phyloP scores from a whole-genome alignment of 2,329 filamentous ascomycete species.

The Scopulariopsis brevicaulis region DNA sequence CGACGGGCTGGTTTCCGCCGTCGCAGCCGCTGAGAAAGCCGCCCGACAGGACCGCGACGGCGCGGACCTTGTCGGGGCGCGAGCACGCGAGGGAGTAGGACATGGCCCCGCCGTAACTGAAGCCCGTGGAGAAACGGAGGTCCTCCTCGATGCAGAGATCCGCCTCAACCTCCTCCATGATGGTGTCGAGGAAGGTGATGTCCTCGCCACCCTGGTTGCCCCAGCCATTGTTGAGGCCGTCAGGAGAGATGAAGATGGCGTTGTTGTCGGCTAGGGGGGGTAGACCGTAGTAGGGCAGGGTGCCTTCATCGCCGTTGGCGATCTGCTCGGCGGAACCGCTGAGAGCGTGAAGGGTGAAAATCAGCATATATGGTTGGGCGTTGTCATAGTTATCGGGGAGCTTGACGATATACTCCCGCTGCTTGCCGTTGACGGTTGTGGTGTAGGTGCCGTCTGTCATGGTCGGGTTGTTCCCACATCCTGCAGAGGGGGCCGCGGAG shows the following conservation, averaged over 20 bases:
- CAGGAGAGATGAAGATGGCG: conserved; percentile 27
- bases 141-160: conserved; percentile 28
- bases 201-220: conserved; percentile 27
- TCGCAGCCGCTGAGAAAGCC: conserved; percentile 18
- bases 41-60: conserved; percentile 19
- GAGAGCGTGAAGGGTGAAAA: conserved; percentile 28
- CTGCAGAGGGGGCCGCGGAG: conserved; percentile 9
- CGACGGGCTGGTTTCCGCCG: conserved; percentile 19
- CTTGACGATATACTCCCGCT: conserved; percentile 22
- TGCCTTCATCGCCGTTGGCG: conserved; percentile 13
- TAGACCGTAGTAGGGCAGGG: conserved; percentile 23
- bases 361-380: conserved; percentile 23
- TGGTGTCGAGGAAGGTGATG: conserved; percentile 23
- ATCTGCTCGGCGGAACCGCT: conserved; percentile 23
- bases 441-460: conserved; percentile 17
- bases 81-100: conserved; percentile 26
- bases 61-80: conserved; percentile 20
- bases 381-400: conserved; percentile 26
- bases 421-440: conserved; percentile 23
- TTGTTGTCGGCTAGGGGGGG: conserved; percentile 17
- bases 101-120: conserved; percentile 30
- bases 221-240: conserved; percentile 27
- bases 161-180: conserved; percentile 22
- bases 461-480: conserved; percentile 20
- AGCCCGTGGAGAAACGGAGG: conserved; percentile 28